Evolutionary conservation across 192 early-diverging fungal genomes (phyloP), one percentile per base, ranked within the genome.

Genomic region (Funneliformis mosseae): DNA sequence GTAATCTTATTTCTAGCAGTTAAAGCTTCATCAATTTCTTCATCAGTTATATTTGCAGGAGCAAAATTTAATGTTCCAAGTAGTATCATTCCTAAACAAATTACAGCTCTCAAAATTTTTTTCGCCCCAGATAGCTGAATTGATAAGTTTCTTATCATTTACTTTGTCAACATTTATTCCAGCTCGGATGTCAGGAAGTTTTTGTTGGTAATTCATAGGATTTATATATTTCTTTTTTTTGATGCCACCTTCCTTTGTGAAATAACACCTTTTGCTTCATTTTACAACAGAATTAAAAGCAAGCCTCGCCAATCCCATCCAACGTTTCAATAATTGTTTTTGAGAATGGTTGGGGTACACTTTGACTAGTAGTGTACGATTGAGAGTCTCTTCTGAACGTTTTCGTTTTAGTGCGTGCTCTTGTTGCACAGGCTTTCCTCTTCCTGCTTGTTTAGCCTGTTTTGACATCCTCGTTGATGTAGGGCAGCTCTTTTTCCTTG

Each of bases 11-110:
- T 50, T 23, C 39, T 39, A 38, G 14, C 39, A 70, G 33, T 74
- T n/a, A 74, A 55, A 50, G 33, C 48, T 74, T 74, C 48, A 55
- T 74, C 46, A 59, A 74, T 59, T 27, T 3, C 33, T 1, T 3
- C 67, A 69, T 69, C 28, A 38, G 5, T 69, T n/a, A 69, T 69
- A 38, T 5, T 69, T 55, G 43, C 27, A 59, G 48, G 42, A 16
- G 50, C 39, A 27, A 50, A 3, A 55, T 74, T n/a, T 46, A 50
- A 25, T 55, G 50, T n/a, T 50, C 48, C 72, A 50, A 5, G 45
- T 50, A 74, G n/a, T 72, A 8, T 80, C 84, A 70, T 39, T 70
- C 39, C 68, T 70, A 70, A n/a, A 11, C 68, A 39, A 39, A 70
- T 1, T 39, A 70, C 41, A 39, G 41, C 39, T 70, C 21, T 12